phyloP scores from a whole-genome alignment of 169 alveolate genomes.

The Babesia sp. region DNA sequence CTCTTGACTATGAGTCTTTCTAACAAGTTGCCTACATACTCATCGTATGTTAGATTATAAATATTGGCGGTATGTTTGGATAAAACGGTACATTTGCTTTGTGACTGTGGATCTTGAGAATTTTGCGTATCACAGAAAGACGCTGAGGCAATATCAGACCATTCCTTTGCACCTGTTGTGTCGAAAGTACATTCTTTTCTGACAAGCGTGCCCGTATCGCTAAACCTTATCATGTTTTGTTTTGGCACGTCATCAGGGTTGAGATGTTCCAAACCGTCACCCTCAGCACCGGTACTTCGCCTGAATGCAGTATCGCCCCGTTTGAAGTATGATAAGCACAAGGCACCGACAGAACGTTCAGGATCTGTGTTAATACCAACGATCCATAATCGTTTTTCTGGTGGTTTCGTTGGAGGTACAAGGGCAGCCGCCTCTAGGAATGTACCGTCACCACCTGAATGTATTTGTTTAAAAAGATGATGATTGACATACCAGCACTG shows the following conservation, averaged over 20 bases:
- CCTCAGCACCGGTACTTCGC: not conserved
- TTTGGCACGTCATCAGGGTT: constrained; percentile 1
- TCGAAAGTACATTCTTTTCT: constrained; percentile 33
- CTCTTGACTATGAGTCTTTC: constrained; percentile 36
- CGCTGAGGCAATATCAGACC: constrained; percentile 8
- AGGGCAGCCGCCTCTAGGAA: constrained; percentile 79
- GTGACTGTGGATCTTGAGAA: not conserved
- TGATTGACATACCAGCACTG: constrained; percentile 44
- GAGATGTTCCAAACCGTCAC: not conserved
- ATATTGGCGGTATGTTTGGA: constrained; percentile 7
- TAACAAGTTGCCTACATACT: constrained; percentile 45
- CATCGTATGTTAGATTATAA: constrained; percentile 49
- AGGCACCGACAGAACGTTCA: constrained; percentile 72
- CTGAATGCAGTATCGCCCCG: not conserved
- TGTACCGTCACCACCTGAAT: constrained; percentile 81
- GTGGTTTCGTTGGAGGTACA: constrained; percentile 59
- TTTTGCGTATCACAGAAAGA: constrained; percentile 7
- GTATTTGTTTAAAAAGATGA: not conserved
- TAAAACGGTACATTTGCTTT: constrained; percentile 28
- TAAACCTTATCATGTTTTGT: constrained; percentile 36
- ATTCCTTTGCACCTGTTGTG: constrained; percentile 15
- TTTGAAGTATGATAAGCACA: constrained; percentile 66
- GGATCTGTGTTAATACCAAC: constrained; percentile 82
- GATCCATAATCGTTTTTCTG: constrained; percentile 38
- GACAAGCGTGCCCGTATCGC: constrained; percentile 3